Conservation (phyloP, 306 rosid genomes). For the Crotalaria pallida region DNA sequence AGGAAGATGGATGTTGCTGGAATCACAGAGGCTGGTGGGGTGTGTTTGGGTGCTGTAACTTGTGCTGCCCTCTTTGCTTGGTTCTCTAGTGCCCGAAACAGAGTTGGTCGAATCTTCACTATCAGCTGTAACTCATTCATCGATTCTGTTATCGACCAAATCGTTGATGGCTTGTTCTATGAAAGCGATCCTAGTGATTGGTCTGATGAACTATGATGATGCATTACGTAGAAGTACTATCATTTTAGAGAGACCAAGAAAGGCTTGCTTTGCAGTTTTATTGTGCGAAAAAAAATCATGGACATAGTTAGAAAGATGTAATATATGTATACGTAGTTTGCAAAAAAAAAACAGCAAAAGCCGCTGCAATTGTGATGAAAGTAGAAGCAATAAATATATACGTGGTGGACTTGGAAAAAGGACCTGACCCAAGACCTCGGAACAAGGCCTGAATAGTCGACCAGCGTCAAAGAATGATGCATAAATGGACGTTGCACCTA, state of each 20-base stretch:
- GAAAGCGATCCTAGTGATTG: slow-evolving; percentile 47
- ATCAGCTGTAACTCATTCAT: slow-evolving; percentile 61
- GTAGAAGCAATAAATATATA: background rate
- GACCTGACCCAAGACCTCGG: no score
- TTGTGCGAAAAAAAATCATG: background rate
- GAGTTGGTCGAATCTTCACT: slow-evolving; percentile 66
- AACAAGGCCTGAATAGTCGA: no score
- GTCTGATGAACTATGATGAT: slow-evolving; percentile 55
- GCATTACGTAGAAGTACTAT: background rate
- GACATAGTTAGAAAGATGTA: background rate
- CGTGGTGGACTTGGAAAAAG: no score
- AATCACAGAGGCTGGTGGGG: slow-evolving; percentile 70
- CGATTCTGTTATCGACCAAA: slow-evolving; percentile 73
- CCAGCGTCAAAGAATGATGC: background rate
- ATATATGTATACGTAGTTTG: background rate
- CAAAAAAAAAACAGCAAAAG: background rate
- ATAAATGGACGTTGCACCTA: background rate
- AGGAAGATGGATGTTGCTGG: slow-evolving; percentile 72
- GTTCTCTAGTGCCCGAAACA: slow-evolving; percentile 65
- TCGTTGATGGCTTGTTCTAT: slow-evolving; percentile 82
- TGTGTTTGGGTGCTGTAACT: slow-evolving; percentile 67
- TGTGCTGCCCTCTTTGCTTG: slow-evolving; percentile 70
- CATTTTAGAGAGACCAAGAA: background rate
- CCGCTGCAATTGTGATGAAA: background rate
- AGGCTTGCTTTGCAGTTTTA: background rate